A percentile compares a stretch with the other conserved stretches of the same genome.
Conservation (phyloP, 768 basidiomycete genomes). For the Mycena alexandri region DNA sequence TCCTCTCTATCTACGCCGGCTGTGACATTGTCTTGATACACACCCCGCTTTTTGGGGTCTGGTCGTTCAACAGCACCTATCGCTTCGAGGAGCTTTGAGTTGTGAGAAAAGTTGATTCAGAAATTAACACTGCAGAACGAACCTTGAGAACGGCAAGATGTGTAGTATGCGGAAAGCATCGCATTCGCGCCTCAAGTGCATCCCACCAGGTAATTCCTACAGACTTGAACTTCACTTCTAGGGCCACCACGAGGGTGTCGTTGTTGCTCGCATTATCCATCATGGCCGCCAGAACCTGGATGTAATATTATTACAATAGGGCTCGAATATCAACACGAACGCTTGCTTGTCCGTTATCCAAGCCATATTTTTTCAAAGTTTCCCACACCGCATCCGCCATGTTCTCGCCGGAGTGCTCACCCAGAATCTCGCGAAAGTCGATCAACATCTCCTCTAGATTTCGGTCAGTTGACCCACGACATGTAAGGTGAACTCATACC, state of each 20-base stretch:
- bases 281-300: constrained; percentile 36
- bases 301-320: neutral
- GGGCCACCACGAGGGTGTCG: constrained; percentile 35
- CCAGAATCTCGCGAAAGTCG: constrained; percentile 41
- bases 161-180: constrained; percentile 41
- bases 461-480: constrained; percentile 2
- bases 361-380: constrained; percentile 33
- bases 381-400: constrained; percentile 38
- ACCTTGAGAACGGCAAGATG: constrained; percentile 41
- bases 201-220: constrained; percentile 30
- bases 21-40: constrained; percentile 41
- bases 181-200: constrained; percentile 27
- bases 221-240: constrained; percentile 12
- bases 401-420: constrained; percentile 41
- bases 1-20: constrained; percentile 23
- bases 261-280: constrained; percentile 41
- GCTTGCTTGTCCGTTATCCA: constrained; percentile 9
- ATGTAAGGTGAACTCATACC: constrained; percentile 30
- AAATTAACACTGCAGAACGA: neutral
- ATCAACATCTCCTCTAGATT: constrained; percentile 38
- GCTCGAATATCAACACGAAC: neutral
- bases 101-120: neutral
- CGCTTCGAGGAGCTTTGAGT: constrained; percentile 46
- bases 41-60: constrained; percentile 38
- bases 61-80: constrained; percentile 43